Conservation (phyloP, 2,329 filamentous ascomycete genomes). For the Epichloe typhina region DNA sequence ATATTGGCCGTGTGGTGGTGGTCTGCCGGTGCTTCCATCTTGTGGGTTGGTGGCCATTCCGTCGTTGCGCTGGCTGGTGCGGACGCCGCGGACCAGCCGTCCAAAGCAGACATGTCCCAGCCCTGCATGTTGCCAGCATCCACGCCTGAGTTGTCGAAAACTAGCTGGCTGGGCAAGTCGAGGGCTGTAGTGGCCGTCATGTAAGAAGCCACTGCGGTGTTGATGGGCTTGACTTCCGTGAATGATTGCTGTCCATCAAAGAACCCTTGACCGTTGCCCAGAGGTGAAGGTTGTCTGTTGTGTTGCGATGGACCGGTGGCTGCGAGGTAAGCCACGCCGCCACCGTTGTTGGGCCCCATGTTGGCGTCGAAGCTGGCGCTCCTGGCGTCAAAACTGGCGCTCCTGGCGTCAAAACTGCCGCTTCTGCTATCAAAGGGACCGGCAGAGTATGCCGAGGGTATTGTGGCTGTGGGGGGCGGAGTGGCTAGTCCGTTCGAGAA, state of each 20-base stretch:
- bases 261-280: conserved; percentile 17
- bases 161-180: conserved; percentile 20
- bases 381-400: conserved; percentile 4
- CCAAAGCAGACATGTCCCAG: conserved; percentile 26
- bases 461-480: conserved; percentile 38
- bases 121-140: conserved; percentile 19
- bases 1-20: conserved; percentile 16
- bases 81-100: conserved; percentile 19
- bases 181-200: conserved; percentile 16
- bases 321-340: conserved; percentile 20
- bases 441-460: conserved; percentile 33
- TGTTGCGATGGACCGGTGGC: conserved; percentile 13
- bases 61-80: conserved; percentile 13
- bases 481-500: conserved; percentile 41
- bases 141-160: conserved; percentile 21
- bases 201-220: conserved; percentile 18
- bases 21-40: conserved; percentile 15
- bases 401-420: conserved; percentile 27
- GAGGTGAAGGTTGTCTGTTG: conserved; percentile 13
- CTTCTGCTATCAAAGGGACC: conserved; percentile 4
- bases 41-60: conserved; percentile 20
- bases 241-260: conserved; percentile 21
- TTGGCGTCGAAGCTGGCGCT: conserved; percentile 26
- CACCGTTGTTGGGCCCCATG: conserved; percentile 17
- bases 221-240: conserved; percentile 22